Conservation (phyloP, 371 early-diverging fungal species). For the Neoconidiobolus thromboides region DNA sequence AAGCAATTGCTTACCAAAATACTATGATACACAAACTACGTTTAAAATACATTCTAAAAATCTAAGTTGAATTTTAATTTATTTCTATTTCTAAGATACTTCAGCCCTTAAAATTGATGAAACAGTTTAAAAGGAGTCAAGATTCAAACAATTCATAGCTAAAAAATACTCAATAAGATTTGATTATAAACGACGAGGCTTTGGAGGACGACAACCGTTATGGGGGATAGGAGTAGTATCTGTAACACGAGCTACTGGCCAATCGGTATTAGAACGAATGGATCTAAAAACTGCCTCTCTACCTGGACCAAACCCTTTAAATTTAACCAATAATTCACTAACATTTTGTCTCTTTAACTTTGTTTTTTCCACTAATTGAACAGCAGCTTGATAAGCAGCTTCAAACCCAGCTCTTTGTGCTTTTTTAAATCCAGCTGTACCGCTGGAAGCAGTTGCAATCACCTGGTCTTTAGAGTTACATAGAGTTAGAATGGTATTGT, state of each 20-base stretch:
- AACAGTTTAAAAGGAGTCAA: too few species aligned
- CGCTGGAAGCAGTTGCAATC: constrained; percentile 55
- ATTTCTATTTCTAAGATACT: too few species aligned
- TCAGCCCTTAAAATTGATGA: too few species aligned
- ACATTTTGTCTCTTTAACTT: constrained; percentile 39
- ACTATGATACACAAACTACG: too few species aligned
- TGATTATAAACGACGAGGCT: constrained; percentile 63
- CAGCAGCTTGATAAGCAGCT: constrained; percentile 82
- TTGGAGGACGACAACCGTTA: constrained; percentile 87
- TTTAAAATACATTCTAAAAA: too few species aligned
- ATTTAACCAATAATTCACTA: constrained; percentile 45
- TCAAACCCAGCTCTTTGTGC: constrained; percentile 76
- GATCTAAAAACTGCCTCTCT: constrained; percentile 84
- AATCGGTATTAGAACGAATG: constrained; percentile 35
- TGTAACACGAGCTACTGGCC: constrained; percentile 54
- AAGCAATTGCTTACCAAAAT: too few species aligned
- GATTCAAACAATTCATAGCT: too few species aligned
- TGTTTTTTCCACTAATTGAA: constrained; percentile 42
- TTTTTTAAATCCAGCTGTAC: constrained; percentile 73
- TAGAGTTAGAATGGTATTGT: constrained; percentile 82
- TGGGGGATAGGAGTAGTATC: constrained; percentile 85
- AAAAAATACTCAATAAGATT: too few species aligned
- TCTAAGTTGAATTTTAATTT: too few species aligned
- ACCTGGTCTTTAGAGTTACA: constrained; percentile 49
- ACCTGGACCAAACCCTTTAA: constrained; percentile 85